These are phyloP conservation scores for Mangifera indica DNA, from an alignment of 345 rosid species.

Conservation along the genomic window DNA sequence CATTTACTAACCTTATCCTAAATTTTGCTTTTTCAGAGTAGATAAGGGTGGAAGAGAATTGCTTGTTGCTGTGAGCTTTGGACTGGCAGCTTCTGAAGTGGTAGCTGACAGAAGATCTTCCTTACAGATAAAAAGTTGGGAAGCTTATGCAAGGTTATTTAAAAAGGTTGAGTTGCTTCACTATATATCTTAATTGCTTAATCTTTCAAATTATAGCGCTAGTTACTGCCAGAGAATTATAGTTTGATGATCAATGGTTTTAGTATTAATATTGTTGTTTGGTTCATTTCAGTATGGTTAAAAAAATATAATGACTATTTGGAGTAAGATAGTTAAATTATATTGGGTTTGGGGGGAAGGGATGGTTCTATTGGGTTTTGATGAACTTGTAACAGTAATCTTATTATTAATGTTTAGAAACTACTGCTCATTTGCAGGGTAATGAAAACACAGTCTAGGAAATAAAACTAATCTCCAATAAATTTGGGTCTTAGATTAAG, in stretches of 20 bases:
- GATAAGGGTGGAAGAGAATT: conserved; percentile 63
- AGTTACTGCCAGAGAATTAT: neutral
- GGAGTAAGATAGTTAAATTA: neutral
- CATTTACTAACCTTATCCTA: conserved; percentile 2
- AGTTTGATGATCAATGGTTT: neutral
- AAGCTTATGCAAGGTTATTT: conserved; percentile 63
- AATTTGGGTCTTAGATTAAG: neutral
- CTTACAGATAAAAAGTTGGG: conserved; percentile 64
- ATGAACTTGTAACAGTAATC: neutral
- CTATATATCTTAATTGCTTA: conserved; percentile 11
- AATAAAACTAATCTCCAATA: neutral
- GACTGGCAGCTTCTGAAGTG: conserved; percentile 65
- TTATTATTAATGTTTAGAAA: neutral
- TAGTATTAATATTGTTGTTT: neutral
- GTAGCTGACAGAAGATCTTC: conserved; percentile 71
- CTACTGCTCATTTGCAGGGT: neutral
- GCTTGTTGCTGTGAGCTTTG: conserved; percentile 78
- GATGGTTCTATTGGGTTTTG: neutral
- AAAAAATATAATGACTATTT: neutral
- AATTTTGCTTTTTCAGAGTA: conserved; percentile 41
- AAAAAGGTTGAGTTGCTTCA: conserved; percentile 48
- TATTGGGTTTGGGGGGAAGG: neutral
- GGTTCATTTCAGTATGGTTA: neutral
- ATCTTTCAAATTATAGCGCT: neutral
- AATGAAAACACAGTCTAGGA: neutral